Percentiles rank a stretch among this genome's conserved stretches.
Conservation (phyloP, 1,284 basidiomycete genomes). For the Ustilago tritici region DNA sequence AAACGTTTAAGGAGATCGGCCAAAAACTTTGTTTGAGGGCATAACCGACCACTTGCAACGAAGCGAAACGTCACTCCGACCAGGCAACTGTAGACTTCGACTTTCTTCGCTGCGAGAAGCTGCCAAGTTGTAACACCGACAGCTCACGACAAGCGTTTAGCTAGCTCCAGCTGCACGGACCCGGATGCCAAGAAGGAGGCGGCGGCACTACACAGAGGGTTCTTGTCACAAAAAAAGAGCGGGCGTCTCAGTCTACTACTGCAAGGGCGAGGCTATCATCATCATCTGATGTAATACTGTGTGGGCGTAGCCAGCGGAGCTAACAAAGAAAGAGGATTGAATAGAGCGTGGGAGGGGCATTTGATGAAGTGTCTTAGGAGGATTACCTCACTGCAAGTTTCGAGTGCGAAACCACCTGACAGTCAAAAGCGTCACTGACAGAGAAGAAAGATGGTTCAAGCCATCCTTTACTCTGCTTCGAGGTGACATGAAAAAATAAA, state of each 20-base stretch:
- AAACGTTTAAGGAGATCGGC: not conserved
- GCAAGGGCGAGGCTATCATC: not conserved
- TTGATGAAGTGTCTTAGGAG: not conserved
- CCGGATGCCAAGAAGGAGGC: not conserved
- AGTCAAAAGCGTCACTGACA: constrained; percentile 7
- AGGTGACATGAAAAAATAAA: not conserved
- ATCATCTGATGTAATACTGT: not conserved
- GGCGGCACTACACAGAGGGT: not conserved
- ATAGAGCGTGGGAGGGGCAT: constrained; percentile 2
- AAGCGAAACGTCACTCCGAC: constrained; percentile 2
- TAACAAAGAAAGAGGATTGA: not conserved
- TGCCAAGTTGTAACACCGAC: constrained; percentile 3
- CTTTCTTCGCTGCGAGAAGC: constrained; percentile 4
- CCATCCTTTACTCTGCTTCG: constrained; percentile 1
- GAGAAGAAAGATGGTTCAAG: not conserved
- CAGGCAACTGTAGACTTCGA: not conserved
- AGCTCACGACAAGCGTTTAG: not conserved
- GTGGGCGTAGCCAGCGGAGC: constrained; percentile 5
- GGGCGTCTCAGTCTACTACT: constrained; percentile 2
- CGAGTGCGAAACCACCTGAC: constrained; percentile 8
- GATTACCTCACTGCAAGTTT: constrained; percentile 24
- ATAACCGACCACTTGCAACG: not conserved
- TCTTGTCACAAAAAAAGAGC: too few relatives aligned
- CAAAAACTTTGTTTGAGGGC: constrained; percentile 1
- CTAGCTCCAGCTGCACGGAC: not conserved